Conservation (phyloP, 306 rosid species). For the Prinsepia uniflora region DNA sequence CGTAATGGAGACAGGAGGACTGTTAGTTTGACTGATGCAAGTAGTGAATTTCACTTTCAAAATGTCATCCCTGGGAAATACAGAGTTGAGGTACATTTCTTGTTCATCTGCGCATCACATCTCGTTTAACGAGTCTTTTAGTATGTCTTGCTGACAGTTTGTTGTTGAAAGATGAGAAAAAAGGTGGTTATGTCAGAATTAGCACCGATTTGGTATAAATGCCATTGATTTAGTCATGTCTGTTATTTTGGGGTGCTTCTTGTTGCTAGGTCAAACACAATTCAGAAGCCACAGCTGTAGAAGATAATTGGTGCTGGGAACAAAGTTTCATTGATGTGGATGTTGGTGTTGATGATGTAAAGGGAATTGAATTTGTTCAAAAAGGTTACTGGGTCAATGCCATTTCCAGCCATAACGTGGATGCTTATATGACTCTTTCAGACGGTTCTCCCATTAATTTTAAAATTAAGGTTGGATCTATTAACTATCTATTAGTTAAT, state of each 20-base stretch:
- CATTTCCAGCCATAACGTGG: constrained; percentile 81
- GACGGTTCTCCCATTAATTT: constrained; percentile 57
- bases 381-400: constrained; percentile 82
- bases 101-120: constrained; percentile 14
- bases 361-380: constrained; percentile 72
- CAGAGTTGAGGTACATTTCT: constrained; percentile 67
- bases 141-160: neutral
- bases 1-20: constrained; percentile 51
- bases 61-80: constrained; percentile 86
- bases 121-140: constrained; percentile 19
- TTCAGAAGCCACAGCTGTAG: constrained; percentile 34
- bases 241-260: constrained; percentile 20
- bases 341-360: constrained; percentile 71
- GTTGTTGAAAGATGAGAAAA: neutral
- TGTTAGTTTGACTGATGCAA: constrained; percentile 53
- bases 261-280: constrained; percentile 63
- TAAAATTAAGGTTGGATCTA: constrained; percentile 59
- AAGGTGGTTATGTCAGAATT: neutral
- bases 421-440: constrained; percentile 66
- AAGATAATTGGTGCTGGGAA: constrained; percentile 99
- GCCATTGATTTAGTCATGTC: constrained; percentile 12
- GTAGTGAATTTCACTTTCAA: constrained; percentile 57
- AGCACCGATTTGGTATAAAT: neutral
- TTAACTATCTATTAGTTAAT: constrained; percentile 13
- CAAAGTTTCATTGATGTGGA: constrained; percentile 59